A percentile compares a stretch with the other conserved stretches of the same genome.
Conservation (phyloP, 2,329 filamentous ascomycete species). For the Incumbomyces delicatus region DNA sequence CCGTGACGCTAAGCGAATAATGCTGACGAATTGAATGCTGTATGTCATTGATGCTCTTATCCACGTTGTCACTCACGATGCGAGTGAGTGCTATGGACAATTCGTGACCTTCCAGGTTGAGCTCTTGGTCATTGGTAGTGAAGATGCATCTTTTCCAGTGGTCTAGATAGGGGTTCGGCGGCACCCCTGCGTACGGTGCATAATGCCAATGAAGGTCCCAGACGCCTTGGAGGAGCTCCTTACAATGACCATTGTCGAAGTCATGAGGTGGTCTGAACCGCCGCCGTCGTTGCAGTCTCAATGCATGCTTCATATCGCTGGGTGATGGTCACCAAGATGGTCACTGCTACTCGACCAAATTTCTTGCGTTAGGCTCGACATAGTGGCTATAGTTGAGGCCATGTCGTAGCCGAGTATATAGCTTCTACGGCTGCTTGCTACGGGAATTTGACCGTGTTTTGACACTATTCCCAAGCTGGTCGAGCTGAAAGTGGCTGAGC, state of each 20-base stretch:
- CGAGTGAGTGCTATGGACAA: background rate
- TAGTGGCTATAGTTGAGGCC: too few species aligned
- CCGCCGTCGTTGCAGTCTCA: background rate
- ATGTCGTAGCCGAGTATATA: too few species aligned
- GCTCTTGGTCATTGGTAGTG: background rate
- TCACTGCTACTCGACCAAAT: too few species aligned
- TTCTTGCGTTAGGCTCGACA: too few species aligned
- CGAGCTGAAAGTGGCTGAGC: too few species aligned
- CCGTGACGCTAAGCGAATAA: background rate
- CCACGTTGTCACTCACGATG: background rate
- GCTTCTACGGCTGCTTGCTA: too few species aligned
- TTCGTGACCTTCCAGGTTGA: background rate
- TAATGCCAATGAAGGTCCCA: background rate
- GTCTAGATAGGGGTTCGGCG: background rate
- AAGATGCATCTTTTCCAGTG: background rate
- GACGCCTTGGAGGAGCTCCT: background rate
- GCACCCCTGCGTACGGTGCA: background rate
- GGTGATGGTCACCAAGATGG: too few species aligned
- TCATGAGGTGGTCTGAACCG: background rate
- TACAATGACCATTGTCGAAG: background rate
- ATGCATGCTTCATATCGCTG: too few species aligned
- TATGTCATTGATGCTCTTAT: background rate
- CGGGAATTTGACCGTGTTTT: too few species aligned
- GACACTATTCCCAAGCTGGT: too few species aligned
- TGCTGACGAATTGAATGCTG: background rate